These are phyloP conservation scores for Plasmodium blacklocki DNA, from an alignment of 169 alveolate genomes.

Conservation along the genomic window DNA sequence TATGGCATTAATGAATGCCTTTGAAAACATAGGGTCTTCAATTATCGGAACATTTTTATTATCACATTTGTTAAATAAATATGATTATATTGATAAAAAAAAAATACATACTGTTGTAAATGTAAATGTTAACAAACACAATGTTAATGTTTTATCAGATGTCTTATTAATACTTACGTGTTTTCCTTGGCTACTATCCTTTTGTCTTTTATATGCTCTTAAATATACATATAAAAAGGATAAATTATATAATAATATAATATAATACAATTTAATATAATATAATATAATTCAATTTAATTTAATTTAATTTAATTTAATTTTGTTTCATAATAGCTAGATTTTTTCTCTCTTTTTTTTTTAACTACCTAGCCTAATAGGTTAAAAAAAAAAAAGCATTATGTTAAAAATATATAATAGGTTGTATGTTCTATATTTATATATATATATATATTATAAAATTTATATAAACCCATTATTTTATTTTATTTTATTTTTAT, in stretches of 20 bases:
- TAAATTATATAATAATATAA: slow-evolving; percentile 50
- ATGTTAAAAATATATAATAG: no score
- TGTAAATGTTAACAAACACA: slow-evolving; percentile 24
- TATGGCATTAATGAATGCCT: slow-evolving; percentile 79
- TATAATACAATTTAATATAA: slow-evolving; percentile 3
- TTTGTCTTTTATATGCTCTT: slow-evolving; percentile 52
- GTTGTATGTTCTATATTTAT: no score
- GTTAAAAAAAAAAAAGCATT: no score
- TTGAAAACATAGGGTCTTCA: slow-evolving; percentile 81
- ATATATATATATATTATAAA: no score
- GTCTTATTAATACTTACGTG: slow-evolving; percentile 52
- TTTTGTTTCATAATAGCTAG: no score
- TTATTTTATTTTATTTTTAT: no score
- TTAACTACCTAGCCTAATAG: no score
- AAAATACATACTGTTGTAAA: neutral
- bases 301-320: no score
- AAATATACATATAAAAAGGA: slow-evolving; percentile 67
- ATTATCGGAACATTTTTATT: slow-evolving; percentile 79
- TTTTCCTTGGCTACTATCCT: slow-evolving; percentile 52
- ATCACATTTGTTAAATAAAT: slow-evolving; percentile 25
- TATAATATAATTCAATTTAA: no score
- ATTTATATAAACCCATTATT: no score
- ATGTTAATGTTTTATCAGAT: slow-evolving; percentile 45
- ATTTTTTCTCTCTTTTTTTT: no score
- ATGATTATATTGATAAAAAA: slow-evolving; percentile 56